A percentile compares a stretch with the other conserved stretches of the same genome.
Conservation (phyloP, 2,329 filamentous ascomycete species). For the Fusarium coffeatum region DNA sequence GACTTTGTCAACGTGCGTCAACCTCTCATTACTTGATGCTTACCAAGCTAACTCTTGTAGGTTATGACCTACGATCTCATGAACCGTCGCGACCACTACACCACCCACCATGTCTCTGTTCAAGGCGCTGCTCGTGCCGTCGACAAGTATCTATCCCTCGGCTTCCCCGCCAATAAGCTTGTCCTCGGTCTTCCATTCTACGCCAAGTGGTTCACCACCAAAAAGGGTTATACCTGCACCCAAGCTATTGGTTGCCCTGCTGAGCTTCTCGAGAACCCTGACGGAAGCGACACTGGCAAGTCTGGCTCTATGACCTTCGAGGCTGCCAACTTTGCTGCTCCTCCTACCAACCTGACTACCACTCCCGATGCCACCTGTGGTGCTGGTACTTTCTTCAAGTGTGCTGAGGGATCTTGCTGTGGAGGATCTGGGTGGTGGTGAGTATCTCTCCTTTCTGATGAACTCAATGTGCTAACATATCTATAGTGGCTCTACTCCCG, state of each 20-base stretch:
- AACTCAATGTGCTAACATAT: background rate
- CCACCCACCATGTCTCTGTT: constrained; percentile 73
- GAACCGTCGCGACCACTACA: constrained; percentile 76
- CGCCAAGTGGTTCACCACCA: constrained; percentile 73
- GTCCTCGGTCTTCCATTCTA: constrained; percentile 78
- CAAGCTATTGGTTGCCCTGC: constrained; percentile 69
- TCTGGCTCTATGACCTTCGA: constrained; percentile 58
- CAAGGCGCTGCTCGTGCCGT: constrained; percentile 65
- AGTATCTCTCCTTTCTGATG: background rate
- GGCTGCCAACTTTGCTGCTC: constrained; percentile 44
- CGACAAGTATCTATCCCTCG: constrained; percentile 68
- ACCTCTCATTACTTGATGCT: rapidly evolving
- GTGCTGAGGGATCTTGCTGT: constrained; percentile 33
- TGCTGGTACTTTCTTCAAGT: constrained; percentile 31
- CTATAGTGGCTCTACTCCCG: constrained; percentile 30
- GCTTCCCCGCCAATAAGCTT: constrained; percentile 65
- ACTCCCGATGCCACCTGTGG: constrained; percentile 39
- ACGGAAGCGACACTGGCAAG: constrained; percentile 68
- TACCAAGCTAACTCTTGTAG: constrained; percentile 27
- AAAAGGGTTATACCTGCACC: constrained; percentile 58
- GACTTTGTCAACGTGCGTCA: constrained; percentile 70
- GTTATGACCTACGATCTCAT: constrained; percentile 80
- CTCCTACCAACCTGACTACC: constrained; percentile 34
- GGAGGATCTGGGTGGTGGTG: constrained; percentile 39
- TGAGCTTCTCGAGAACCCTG: constrained; percentile 66